Conservation (phyloP, 192 early-diverging fungal species). For the Anaeromyces robustus region DNA sequence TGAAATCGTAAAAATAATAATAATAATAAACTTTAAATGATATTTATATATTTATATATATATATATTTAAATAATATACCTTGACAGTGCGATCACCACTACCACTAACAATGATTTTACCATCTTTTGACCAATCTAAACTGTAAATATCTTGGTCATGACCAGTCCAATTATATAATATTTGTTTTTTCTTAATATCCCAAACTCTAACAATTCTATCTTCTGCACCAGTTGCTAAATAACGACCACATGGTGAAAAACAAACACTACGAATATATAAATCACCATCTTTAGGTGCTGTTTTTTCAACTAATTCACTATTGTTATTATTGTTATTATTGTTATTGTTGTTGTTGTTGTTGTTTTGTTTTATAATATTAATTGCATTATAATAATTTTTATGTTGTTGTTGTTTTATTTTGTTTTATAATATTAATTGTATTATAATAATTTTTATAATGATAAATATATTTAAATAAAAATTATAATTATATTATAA, state of each 20-base stretch:
- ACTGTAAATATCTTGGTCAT: constrained; percentile 93
- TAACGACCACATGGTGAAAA: constrained; percentile 84
- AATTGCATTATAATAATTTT: no score
- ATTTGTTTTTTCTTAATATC: constrained; percentile 15
- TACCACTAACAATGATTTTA: constrained; percentile 74
- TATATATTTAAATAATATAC: no score
- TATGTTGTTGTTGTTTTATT: no score
- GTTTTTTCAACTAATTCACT: constrained; percentile 66
- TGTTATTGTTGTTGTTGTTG: no score
- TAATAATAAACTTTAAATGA: no score
- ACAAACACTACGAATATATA: constrained; percentile 92
- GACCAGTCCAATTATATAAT: constrained; percentile 49
- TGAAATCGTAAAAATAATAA: no score
- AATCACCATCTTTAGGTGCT: constrained; percentile 59
- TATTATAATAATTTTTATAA: no score
- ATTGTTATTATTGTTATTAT: not conserved
- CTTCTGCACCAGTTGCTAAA: constrained; percentile 91
- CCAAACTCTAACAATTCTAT: constrained; percentile 78
- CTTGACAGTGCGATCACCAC: constrained; percentile 58
- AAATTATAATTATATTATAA: no score
- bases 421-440: no score
- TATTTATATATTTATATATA: no score
- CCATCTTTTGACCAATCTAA: constrained; percentile 88
- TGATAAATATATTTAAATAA: no score
- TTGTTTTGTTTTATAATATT: no score